Evolutionary conservation across 2,329 filamentous ascomycete genomes (phyloP).

Genomic region (Sarocladium brachiariae): DNA sequence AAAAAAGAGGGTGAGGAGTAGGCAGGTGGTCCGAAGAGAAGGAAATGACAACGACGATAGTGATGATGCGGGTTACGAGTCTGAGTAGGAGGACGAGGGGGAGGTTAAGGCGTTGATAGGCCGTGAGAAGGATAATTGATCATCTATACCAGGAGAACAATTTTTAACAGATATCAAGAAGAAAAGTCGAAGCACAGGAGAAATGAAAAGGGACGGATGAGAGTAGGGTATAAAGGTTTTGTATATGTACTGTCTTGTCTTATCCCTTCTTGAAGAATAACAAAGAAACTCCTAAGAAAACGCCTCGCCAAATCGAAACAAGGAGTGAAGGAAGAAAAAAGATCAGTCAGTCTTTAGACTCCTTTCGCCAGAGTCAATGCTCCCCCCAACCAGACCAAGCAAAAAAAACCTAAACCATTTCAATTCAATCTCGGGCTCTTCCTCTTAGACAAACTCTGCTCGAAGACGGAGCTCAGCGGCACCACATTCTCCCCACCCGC

Average conservation of each 20-base stretch:
- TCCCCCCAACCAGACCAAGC: neutral
- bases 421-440: constrained; percentile 47
- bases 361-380: neutral
- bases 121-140: no score
- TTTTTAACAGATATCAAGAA: no score
- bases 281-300: neutral
- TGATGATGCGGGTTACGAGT: neutral
- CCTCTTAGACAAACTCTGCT: constrained; percentile 40
- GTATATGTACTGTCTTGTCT: no score
- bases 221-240: no score
- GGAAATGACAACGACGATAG: neutral
- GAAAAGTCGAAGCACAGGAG: no score
- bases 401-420: no score
- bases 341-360: neutral
- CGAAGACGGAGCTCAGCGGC: constrained; percentile 29
- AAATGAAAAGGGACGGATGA: no score
- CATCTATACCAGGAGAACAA: no score
- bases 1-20: constrained; percentile 20
- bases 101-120: no score
- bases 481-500: constrained; percentile 49
- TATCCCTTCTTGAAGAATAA: no score
- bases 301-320: neutral
- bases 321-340: neutral
- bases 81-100: neutral
- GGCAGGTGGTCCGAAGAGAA: neutral